phyloP scores from a whole-genome alignment of 75 land plant genomes.

The Ceratopteris richardii region DNA sequence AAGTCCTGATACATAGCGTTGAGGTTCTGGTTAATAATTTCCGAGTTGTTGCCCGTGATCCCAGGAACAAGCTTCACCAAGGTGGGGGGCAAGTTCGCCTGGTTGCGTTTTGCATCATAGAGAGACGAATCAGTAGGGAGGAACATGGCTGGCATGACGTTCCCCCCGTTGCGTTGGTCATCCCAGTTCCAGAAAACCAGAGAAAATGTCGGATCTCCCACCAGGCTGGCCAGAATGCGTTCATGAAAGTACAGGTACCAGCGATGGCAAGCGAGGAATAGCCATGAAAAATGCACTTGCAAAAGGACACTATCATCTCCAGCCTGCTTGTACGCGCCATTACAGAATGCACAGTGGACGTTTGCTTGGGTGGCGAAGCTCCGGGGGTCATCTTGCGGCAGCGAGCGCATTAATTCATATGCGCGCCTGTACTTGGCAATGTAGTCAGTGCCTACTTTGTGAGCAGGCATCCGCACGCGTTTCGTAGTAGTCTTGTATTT shows the following conservation, averaged over 20 bases:
- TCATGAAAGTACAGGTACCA: conserved; percentile 8
- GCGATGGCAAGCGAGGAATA: conserved; percentile 3
- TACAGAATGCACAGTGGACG: conserved; percentile 59
- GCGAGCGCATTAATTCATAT: not conserved
- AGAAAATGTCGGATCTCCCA: conserved; percentile 1
- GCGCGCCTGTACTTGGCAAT: not conserved
- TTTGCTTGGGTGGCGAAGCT: conserved; percentile 32
- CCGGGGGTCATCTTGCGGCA: conserved; percentile 5
- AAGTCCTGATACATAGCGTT: conserved; percentile 2
- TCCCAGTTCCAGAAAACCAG: conserved; percentile 10
- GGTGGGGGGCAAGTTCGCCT: conserved; percentile 23
- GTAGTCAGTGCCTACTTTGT: not conserved
- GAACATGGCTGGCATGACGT: conserved; percentile 14
- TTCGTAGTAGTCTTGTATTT: not conserved
- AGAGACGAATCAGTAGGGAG: conserved; percentile 27
- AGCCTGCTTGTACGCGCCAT: conserved; percentile 21
- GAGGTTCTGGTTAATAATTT: not conserved
- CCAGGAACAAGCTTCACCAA: conserved; percentile 25
- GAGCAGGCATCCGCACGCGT: conserved; percentile 11
- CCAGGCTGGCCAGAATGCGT: not conserved
- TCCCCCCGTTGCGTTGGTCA: conserved; percentile 8
- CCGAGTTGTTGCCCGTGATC: conserved; percentile 5
- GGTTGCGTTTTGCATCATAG: conserved; percentile 29
- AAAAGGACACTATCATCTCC: conserved; percentile 6
- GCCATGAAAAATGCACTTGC: not conserved